A percentile compares a stretch with the other conserved stretches of the same genome.
Evolutionary conservation across 805 yeast species (phyloP).

Genomic region (Teunomyces atbi): DNA sequence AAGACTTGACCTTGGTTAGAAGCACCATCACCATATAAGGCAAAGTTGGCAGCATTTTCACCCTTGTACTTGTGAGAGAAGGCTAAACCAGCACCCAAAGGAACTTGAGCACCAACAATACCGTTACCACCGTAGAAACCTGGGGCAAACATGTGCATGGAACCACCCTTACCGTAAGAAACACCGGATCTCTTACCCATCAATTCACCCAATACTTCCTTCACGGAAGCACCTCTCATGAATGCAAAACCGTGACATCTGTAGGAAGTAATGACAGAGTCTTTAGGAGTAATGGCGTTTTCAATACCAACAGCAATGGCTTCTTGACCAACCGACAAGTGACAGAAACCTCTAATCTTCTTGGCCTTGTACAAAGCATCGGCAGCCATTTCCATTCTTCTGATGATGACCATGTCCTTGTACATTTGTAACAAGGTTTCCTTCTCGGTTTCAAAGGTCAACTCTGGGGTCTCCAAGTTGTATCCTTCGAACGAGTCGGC

Average conservation of each 20-base stretch:
- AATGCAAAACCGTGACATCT: conserved; percentile 98
- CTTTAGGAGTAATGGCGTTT: conserved; percentile 81
- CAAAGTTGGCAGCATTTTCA: conserved; percentile 74
- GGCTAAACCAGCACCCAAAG: conserved; percentile 97
- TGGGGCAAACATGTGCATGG: conserved; percentile 97
- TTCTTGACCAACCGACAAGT: conserved; percentile 97
- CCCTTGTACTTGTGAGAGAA: conserved; percentile 94
- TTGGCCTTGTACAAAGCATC: conserved; percentile 98
- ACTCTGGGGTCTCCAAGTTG: conserved; percentile 66
- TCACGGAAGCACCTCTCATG: conserved; percentile 93
- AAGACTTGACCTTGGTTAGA: conserved; percentile 99
- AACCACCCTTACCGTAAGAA: conserved; percentile 97
- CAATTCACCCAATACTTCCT: conserved; percentile 88
- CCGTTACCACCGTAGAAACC: conserved; percentile 99
- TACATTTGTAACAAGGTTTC: conserved; percentile 83
- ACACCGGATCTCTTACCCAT: conserved; percentile 97
- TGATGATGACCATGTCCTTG: conserved; percentile 89
- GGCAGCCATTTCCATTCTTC: conserved; percentile 99
- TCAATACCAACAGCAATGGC: conserved; percentile 99
- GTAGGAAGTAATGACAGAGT: conserved; percentile 92
- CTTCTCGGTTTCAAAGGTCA: conserved; percentile 77
- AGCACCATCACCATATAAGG: conserved; percentile 98
- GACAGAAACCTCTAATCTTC: conserved; percentile 98
- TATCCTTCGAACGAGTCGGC: conserved; percentile 84
- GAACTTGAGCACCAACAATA: conserved; percentile 99